Evolutionary conservation across 306 rosid species (phyloP).

Genomic region (Mucuna pruriens): DNA sequence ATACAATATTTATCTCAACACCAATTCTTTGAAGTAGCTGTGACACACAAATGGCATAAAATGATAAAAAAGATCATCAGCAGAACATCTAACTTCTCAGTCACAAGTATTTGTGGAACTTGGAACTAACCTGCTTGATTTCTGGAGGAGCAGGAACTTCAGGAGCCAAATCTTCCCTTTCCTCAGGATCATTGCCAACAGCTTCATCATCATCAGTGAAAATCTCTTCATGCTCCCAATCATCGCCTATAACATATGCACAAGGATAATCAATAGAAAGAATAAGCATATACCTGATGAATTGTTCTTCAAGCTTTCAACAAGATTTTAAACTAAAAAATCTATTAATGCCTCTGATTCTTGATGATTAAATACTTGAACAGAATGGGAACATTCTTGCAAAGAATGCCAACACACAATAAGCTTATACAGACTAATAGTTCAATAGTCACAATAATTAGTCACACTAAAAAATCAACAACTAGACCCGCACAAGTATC

Average conservation of each 20-base stretch:
- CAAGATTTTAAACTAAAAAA: neutral
- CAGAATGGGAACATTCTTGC: neutral
- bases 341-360: neutral
- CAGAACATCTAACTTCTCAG: constrained; percentile 11
- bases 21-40: neutral
- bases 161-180: constrained; percentile 91
- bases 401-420: neutral
- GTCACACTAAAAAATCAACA: neutral
- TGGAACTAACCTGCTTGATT: constrained; percentile 73
- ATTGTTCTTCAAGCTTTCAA: constrained; percentile 1
- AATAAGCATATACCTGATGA: neutral
- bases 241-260: constrained; percentile 65
- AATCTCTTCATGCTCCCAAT: constrained; percentile 93
- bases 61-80: neutral
- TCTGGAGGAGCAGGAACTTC: constrained; percentile 94
- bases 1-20: neutral
- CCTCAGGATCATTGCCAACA: constrained; percentile 83
- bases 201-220: constrained; percentile 95
- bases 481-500: neutral
- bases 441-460: neutral
- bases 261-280: neutral
- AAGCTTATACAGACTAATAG: neutral
- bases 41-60: neutral
- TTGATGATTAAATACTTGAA: neutral
- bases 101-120: neutral